Percentiles rank a stretch among this genome's conserved stretches.
These are phyloP conservation scores for Tolypocladium album DNA, from an alignment of 2,329 filamentous ascomycete species.

Conservation along the genomic window DNA sequence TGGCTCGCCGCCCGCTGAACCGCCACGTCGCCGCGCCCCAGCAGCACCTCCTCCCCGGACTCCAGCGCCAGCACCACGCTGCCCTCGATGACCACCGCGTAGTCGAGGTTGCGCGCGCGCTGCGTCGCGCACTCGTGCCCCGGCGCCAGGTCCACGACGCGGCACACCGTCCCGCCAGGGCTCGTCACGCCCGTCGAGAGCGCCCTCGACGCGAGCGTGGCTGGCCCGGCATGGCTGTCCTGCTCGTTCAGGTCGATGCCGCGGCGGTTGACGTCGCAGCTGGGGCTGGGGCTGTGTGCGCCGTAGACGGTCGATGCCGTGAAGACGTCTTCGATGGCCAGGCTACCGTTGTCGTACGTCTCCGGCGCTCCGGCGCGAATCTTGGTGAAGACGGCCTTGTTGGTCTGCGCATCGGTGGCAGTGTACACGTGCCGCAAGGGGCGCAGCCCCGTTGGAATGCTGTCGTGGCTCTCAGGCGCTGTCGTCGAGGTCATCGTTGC, in stretches of 20 bases:
- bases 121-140: constrained; percentile 32
- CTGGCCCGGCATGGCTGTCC: not conserved
- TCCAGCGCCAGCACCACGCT: constrained; percentile 40
- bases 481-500: not conserved
- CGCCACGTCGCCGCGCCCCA: constrained; percentile 41
- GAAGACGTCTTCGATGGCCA: constrained; percentile 29
- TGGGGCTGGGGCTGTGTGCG: constrained; percentile 25
- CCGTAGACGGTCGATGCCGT: constrained; percentile 20
- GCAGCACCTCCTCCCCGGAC: constrained; percentile 32
- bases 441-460: not conserved
- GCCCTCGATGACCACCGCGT: constrained; percentile 43
- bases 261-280: constrained; percentile 26
- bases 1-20: constrained; percentile 47
- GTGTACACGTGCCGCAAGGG: constrained; percentile 4
- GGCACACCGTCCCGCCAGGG: constrained; percentile 28
- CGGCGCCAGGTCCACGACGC: constrained; percentile 36
- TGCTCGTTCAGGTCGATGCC: not conserved
- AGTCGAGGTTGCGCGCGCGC: constrained; percentile 42
- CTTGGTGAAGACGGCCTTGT: constrained; percentile 7
- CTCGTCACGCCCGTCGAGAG: constrained; percentile 19
- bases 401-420: constrained; percentile 1
- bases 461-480: not conserved
- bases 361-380: constrained; percentile 7
- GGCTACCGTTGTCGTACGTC: constrained; percentile 17
- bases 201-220: constrained; percentile 19